Percentiles rank a stretch among this genome's conserved stretches.
These are phyloP conservation scores for Solanum sparsipilum DNA, from an alignment of 257 asterid species.

Conservation along the genomic window DNA sequence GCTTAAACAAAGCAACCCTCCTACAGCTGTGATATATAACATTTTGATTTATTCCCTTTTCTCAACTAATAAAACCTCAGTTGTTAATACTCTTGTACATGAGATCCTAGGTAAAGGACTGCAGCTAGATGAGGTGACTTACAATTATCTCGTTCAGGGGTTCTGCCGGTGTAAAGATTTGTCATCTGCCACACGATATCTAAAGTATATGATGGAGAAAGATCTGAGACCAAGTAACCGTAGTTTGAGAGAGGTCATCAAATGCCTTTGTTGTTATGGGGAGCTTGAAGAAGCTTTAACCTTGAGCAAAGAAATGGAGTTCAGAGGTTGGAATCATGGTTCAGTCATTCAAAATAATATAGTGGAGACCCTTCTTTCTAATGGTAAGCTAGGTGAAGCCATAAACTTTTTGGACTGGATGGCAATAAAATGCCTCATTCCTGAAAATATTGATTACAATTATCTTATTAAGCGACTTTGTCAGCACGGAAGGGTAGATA, in stretches of 20 bases:
- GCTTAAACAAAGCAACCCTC: constrained; percentile 25
- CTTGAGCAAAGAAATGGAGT: constrained; percentile 61
- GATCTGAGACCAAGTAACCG: constrained; percentile 58
- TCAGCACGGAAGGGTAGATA: constrained; percentile 36
- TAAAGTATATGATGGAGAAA: constrained; percentile 40
- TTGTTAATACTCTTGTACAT: constrained; percentile 22
- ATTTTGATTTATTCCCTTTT: constrained; percentile 51
- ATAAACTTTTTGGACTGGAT: constrained; percentile 40
- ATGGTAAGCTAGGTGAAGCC: constrained; percentile 36
- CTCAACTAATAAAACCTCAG: constrained; percentile 9
- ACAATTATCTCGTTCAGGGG: constrained; percentile 47
- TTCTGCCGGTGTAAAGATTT: constrained; percentile 23
- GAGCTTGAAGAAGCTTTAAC: constrained; percentile 38
- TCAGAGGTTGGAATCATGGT: constrained; percentile 49
- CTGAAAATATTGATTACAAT: constrained; percentile 34
- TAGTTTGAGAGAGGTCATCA: constrained; percentile 37
- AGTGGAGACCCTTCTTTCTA: constrained; percentile 28
- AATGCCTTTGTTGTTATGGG: constrained; percentile 26
- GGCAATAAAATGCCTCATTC: constrained; percentile 24
- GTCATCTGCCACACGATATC: constrained; percentile 25
- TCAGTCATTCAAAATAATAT: constrained; percentile 39
- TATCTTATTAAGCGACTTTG: constrained; percentile 49
- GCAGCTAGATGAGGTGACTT: constrained; percentile 38
- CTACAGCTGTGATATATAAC: constrained; percentile 32
- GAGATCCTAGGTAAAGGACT: constrained; percentile 31